Conservation (phyloP, 306 rosid species). For the Sphenostylis stenocarpa region DNA sequence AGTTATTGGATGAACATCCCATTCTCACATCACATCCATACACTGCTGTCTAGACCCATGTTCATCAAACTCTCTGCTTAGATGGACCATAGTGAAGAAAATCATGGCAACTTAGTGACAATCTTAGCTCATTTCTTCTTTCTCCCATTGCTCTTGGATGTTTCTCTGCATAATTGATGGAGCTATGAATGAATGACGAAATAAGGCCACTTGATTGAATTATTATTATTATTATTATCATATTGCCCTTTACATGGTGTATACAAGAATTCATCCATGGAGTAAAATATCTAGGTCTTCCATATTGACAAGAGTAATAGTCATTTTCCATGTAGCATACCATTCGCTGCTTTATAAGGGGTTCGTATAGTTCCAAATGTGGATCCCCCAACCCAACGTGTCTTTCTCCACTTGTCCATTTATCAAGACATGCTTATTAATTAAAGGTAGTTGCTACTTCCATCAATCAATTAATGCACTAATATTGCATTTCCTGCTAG, state of each 20-base stretch:
- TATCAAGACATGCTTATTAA: conserved; percentile 8
- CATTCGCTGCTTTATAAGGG: conserved; percentile 26
- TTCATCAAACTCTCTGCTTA: neutral
- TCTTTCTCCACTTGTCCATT: conserved; percentile 42
- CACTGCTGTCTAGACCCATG: conserved; percentile 26
- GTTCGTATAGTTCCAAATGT: conserved; percentile 34
- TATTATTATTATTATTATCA: neutral
- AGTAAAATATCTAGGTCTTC: neutral
- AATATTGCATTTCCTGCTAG: conserved; percentile 34
- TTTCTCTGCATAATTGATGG: conserved; percentile 37
- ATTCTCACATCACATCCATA: conserved; percentile 34
- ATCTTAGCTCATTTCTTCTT: conserved; percentile 15
- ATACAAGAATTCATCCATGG: neutral
- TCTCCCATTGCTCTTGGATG: conserved; percentile 38
- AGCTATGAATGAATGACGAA: conserved; percentile 18
- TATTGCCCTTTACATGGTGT: conserved; percentile 5
- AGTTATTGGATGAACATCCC: neutral
- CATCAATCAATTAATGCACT: conserved; percentile 23
- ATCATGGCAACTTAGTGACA: conserved; percentile 37
- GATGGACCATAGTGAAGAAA: conserved; percentile 49
- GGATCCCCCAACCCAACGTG: conserved; percentile 39
- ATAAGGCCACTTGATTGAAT: conserved; percentile 28
- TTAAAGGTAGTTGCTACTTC: conserved; percentile 16
- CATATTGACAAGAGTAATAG: neutral
- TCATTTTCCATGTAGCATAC: neutral